Conservation (phyloP, 768 basidiomycete species). For the Guyanaporus albipodus region DNA sequence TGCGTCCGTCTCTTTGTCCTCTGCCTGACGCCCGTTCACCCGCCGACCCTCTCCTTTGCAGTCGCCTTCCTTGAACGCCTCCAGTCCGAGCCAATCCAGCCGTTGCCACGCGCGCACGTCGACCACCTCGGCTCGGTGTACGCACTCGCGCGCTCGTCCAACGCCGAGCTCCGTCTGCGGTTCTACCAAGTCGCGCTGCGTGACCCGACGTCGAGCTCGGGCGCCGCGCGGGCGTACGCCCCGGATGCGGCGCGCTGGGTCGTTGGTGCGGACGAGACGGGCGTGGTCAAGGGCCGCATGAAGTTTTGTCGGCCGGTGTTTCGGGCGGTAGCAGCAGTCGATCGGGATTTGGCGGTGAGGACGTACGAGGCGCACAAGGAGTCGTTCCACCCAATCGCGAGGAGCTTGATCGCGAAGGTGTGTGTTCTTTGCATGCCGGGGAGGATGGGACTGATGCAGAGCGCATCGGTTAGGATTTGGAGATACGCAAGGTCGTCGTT, state of each 20-base stretch:
- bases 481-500: neutral
- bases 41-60: neutral
- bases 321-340: neutral
- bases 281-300: neutral
- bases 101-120: constrained; percentile 60
- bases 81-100: constrained; percentile 41
- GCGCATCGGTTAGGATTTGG: constrained; percentile 9
- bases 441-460: neutral
- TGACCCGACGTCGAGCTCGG: constrained; percentile 29
- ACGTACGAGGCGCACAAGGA: constrained; percentile 46
- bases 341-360: constrained; percentile 43
- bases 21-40: neutral
- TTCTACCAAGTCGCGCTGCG: constrained; percentile 72
- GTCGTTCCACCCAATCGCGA: constrained; percentile 74
- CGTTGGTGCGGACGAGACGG: neutral
- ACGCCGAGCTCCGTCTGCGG: constrained; percentile 73
- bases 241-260: neutral
- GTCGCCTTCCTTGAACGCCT: constrained; percentile 44
- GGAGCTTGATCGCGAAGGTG: constrained; percentile 74
- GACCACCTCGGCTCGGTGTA: constrained; percentile 24
- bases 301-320: neutral
- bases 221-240: neutral
- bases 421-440: neutral
- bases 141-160: constrained; percentile 28
- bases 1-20: neutral